Percentiles rank a stretch among this genome's conserved stretches.
phyloP scores from a whole-genome alignment of 805 yeast species.

The Pichia ethanolica region DNA sequence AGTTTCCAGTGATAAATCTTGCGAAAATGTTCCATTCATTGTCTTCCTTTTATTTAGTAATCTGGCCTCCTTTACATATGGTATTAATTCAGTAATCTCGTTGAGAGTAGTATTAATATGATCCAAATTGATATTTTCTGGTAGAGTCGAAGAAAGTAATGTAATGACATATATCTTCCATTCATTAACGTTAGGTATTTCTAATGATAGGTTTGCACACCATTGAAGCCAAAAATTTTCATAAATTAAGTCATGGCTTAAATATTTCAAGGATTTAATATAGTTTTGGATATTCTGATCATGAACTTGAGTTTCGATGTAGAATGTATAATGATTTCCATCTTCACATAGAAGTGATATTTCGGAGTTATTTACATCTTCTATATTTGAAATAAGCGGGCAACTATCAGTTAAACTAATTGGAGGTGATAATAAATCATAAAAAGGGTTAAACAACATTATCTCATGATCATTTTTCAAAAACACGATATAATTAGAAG shows the following conservation, averaged over 20 bases:
- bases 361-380: constrained; percentile 19
- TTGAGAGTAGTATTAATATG: constrained; percentile 13
- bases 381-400: constrained; percentile 18
- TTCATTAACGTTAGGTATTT: constrained; percentile 36
- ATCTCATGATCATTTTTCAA: constrained; percentile 31
- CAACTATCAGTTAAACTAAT: constrained; percentile 21
- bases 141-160: constrained; percentile 42
- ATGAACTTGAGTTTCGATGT: constrained; percentile 38
- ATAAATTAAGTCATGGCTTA: constrained; percentile 51
- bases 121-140: constrained; percentile 30
- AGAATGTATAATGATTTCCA: constrained; percentile 23
- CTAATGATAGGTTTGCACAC: constrained; percentile 44
- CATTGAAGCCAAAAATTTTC: constrained; percentile 57
- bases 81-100: constrained; percentile 20
- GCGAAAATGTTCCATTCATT: neutral
- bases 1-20: constrained; percentile 26
- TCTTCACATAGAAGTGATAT: constrained; percentile 19
- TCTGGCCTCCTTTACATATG: constrained; percentile 18
- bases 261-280: constrained; percentile 41
- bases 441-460: constrained; percentile 48
- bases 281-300: constrained; percentile 37
- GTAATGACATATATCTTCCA: constrained; percentile 56
- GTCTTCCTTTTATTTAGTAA: constrained; percentile 4
- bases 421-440: constrained; percentile 37
- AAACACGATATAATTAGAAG: constrained; percentile 40